Base-by-base conservation (phyloP, 805 yeast genomes). In the Saccharomycopsis fibuligera region DNA sequence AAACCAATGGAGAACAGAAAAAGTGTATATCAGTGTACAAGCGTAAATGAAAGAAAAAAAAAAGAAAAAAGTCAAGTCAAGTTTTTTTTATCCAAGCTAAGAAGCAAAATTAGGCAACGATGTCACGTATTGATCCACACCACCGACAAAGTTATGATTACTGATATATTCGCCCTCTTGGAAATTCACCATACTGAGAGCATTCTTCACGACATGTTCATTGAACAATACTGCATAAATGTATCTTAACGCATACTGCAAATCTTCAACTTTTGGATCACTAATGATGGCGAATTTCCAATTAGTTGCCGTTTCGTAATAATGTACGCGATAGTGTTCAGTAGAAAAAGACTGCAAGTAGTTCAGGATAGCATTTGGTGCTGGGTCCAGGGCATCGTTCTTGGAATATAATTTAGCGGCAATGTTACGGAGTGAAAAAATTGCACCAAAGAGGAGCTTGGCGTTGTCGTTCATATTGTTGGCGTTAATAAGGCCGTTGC, bases 361-460 rank as follows among this genome's bases (percentile, higher is more conserved):
- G 51, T 74, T 73, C 35, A 50, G 44, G 16, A 50, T 52, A 21
- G 51, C 49, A 24, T 46, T 54, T 3, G 43, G 49, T 17, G 31
- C 27, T 9, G 35, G 14, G 14, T 41, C 44, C 22, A 44, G 8
- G 2, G 10, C 25, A 14, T 41, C 41, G 17, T 27, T 27, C 21
- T 37, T 22, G 54, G 39, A 67, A 8, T 56, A 62, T 10, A 79
- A 60, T 53, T 75, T 81, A n/a, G 78, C 71, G 0, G 91, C 75
- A 35, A 93, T 76, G 54, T 83, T 86, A 45, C 89, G 74, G 53
- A 91, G 65, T 10, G 96, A 88, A 62, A 80, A 85, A 8, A 87
- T 69, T 35, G 86, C 79, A 10, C 99, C 99, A 62, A 87, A 93
- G 12, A 93, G 70, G 30, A 93, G 74, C 62, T 91, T 84, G 5